A percentile compares a stretch with the other conserved stretches of the same genome.
Evolutionary conservation across 768 basidiomycete species (phyloP).

Genomic region (Tylopilus subfusipes): DNA sequence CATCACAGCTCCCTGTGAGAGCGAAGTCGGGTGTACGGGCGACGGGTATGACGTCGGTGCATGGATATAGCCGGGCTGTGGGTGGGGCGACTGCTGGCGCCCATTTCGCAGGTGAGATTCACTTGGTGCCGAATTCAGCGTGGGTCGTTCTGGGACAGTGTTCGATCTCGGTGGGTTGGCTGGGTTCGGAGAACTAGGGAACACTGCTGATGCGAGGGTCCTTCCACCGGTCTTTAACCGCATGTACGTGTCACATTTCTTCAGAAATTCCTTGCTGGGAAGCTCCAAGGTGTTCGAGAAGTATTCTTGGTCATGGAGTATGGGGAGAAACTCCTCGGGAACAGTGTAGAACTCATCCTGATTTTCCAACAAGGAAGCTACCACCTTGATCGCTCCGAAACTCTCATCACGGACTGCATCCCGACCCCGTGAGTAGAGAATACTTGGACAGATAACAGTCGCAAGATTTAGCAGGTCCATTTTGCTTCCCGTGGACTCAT

Average conservation of each 20-base stretch:
- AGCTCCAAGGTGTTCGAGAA: slow-evolving; percentile 85
- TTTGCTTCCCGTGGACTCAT: slow-evolving; percentile 95
- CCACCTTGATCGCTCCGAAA: slow-evolving; percentile 80
- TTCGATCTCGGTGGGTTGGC: slow-evolving; percentile 25
- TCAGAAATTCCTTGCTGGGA: slow-evolving; percentile 92
- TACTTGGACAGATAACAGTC: slow-evolving; percentile 97
- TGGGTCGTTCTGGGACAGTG: slow-evolving; percentile 46
- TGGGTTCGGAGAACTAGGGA: slow-evolving; percentile 26
- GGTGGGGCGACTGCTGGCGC: slow-evolving; percentile 39
- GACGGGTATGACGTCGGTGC: slow-evolving; percentile 45
- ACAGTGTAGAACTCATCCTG: slow-evolving; percentile 97
- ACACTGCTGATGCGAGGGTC: slow-evolving; percentile 32
- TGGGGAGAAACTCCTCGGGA: slow-evolving; percentile 81
- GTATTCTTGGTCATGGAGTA: slow-evolving; percentile 89
- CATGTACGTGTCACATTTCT: slow-evolving; percentile 92
- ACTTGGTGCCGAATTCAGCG: slow-evolving; percentile 37
- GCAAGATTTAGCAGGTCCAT: slow-evolving; percentile 97
- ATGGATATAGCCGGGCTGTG: slow-evolving; percentile 38
- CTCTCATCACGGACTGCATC: slow-evolving; percentile 92
- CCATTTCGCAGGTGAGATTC: slow-evolving; percentile 38
- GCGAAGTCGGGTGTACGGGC: slow-evolving; percentile 41
- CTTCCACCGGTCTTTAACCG: slow-evolving; percentile 62
- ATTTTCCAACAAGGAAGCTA: slow-evolving; percentile 82
- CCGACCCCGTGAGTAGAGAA: slow-evolving; percentile 83
- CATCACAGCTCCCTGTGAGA: slow-evolving; percentile 43